Base-by-base conservation (phyloP, 257 asterid genomes). In the Przewalskia tangutica region DNA sequence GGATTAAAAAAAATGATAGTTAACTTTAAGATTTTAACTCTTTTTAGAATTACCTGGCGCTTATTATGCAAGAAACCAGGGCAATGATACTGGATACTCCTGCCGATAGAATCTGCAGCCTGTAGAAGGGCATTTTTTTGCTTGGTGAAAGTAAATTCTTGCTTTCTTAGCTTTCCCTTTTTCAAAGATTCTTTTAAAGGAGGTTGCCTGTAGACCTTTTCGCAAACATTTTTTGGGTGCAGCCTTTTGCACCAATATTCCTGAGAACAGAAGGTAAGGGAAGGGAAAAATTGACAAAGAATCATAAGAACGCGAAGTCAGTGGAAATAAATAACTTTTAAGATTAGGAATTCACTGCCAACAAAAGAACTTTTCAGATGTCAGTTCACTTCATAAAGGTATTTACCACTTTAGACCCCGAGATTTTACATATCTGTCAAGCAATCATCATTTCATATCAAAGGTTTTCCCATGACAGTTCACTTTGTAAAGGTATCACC, bases 141-240 rank as follows among this genome's bases (percentile, higher is more conserved):
- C 88, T 93, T 94, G 56, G 97, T 94, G 81, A 90, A 86, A 75
- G 91, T 70, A 88, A 94, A 90, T 23, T 94, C 97, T 84, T 88
- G 97, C 89, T 90, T 96, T 93, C 89, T 96, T 82, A 89, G 90
- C 93, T 91, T 96, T 85, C 97, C 98, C 91, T 94, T 96, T 66
- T 95, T 96, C 86, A 90, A 81, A 82, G 98, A 96, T 88, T 96
- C 98, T 81, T 97, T 90, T 82, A 96, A 85, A 84, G 99, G 96
- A 70, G 99, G 98, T 85, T 96, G 99, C 89, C 98, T 89, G 85
- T 96, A 96, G 27, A 96, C 99, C 85, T 96, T 94, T 89, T 96
- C 99, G 32, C 98, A 96, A 55, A 96, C 99, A 89, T 89, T 88
- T 90, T 96, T 96, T 4, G 99, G 99, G 85, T 96, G 98, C 86